Conservation (phyloP, 2,329 filamentous ascomycete genomes). For the Fusarium hostae region DNA sequence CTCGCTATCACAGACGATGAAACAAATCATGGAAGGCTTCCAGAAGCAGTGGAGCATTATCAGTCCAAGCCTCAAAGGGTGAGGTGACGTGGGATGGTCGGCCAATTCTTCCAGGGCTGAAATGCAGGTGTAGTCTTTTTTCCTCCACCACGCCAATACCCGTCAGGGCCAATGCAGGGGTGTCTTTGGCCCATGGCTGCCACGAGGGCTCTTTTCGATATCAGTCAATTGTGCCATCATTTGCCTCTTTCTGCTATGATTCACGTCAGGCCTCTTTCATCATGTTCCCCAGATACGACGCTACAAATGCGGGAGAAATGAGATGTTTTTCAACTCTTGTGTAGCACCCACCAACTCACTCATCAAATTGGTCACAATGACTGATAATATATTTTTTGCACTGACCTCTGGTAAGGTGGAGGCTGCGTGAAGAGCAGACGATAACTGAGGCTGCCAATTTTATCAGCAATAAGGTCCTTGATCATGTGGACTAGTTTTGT, state of each 20-base stretch:
- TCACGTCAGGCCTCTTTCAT: slow-evolving; percentile 30
- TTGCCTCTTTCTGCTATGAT: slow-evolving; percentile 44
- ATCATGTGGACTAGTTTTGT: slow-evolving; percentile 31
- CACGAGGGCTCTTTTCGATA: slow-evolving; percentile 40
- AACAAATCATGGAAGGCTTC: slow-evolving; percentile 46
- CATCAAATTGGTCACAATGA: neutral
- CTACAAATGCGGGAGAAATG: slow-evolving; percentile 22
- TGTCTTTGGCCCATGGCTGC: slow-evolving; percentile 44
- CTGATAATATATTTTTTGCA: slow-evolving; percentile 14
- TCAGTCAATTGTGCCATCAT: slow-evolving; percentile 21
- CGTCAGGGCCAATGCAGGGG: slow-evolving; percentile 35
- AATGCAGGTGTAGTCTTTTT: slow-evolving; percentile 22
- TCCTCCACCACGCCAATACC: slow-evolving; percentile 19
- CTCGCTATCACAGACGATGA: slow-evolving; percentile 40
- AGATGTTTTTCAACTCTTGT: neutral
- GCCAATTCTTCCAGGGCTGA: slow-evolving; percentile 36
- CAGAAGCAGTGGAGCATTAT: slow-evolving; percentile 43
- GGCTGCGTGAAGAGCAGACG: slow-evolving; percentile 14
- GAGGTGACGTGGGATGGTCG: slow-evolving; percentile 27
- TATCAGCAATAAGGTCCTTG: slow-evolving; percentile 19
- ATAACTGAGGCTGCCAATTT: slow-evolving; percentile 37
- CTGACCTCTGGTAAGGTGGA: slow-evolving; percentile 42
- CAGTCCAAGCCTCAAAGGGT: neutral
- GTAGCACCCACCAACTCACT: slow-evolving; percentile 1
- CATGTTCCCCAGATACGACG: slow-evolving; percentile 30